Conservation (phyloP, 768 basidiomycete species). For the Suillus cothurnatus region DNA sequence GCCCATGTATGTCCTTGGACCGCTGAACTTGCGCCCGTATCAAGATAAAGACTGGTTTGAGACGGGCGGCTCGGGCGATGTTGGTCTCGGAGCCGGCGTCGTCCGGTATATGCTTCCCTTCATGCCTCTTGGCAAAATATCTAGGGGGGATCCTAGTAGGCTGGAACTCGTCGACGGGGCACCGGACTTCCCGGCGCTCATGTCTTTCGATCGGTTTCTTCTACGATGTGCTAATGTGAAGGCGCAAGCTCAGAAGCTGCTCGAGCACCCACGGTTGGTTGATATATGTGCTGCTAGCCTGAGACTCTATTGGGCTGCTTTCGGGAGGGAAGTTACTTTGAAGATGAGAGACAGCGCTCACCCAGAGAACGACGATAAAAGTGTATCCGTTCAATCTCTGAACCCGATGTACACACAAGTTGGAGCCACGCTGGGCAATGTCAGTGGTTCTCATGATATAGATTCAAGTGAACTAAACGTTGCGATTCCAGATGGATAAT, state of each 20-base stretch:
- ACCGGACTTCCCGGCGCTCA: conserved; percentile 41
- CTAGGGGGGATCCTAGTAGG: conserved; percentile 14
- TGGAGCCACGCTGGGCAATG: conserved; percentile 39
- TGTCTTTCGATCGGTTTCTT: conserved; percentile 48
- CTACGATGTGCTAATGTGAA: conserved; percentile 42
- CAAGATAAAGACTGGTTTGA: conserved; percentile 48
- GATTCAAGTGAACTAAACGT: background rate
- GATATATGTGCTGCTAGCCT: conserved; percentile 33
- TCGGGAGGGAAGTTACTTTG: conserved; percentile 23
- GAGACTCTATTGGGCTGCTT: conserved; percentile 25
- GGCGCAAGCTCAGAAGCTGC: conserved; percentile 34
- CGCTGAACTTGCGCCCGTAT: conserved; percentile 52
- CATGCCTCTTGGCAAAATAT: conserved; percentile 40
- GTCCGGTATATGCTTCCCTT: conserved; percentile 47
- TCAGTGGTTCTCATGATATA: conserved; percentile 20
- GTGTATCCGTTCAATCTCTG: conserved; percentile 9
- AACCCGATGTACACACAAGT: conserved; percentile 23
- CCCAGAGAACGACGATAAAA: background rate
- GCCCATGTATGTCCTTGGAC: conserved; percentile 52
- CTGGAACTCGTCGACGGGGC: conserved; percentile 38
- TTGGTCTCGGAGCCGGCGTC: conserved; percentile 44
- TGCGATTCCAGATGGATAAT: conserved; percentile 31
- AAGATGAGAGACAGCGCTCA: conserved; percentile 5
- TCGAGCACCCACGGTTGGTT: conserved; percentile 46
- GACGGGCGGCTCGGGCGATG: conserved; percentile 44